Evolutionary conservation across 441 rosid genomes (phyloP).

Genomic region (Croton laevigatus): DNA sequence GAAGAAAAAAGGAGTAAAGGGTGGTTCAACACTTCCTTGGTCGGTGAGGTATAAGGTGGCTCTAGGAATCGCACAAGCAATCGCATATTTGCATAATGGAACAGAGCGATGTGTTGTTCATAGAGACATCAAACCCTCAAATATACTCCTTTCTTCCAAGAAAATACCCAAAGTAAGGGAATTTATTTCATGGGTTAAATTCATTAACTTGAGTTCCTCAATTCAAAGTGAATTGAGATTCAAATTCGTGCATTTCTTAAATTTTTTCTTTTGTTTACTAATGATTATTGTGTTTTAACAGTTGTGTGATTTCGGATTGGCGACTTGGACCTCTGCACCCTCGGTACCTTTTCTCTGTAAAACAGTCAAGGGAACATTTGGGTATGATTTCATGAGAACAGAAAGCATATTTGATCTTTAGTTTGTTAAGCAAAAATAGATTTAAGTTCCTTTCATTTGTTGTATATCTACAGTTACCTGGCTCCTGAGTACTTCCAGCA

Average conservation of each 20-base stretch:
- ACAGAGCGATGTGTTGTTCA: conserved; percentile 97
- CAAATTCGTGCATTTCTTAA: background rate
- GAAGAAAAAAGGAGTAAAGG: conserved; percentile 61
- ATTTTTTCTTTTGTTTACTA: background rate
- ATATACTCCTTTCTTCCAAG: conserved; percentile 94
- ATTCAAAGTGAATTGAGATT: background rate
- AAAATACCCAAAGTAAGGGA: conserved; percentile 67
- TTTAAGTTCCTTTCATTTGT: conserved; percentile 6
- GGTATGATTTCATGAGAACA: conserved; percentile 41
- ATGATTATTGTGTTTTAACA: conserved; percentile 30
- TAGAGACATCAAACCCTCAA: conserved; percentile 95
- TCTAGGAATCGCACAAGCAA: conserved; percentile 77
- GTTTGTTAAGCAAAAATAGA: conserved; percentile 4
- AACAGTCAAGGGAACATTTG: conserved; percentile 98
- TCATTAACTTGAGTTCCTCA: background rate
- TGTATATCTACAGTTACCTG: conserved; percentile 55
- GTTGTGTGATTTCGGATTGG: conserved; percentile 98
- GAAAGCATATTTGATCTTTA: background rate
- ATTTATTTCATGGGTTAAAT: background rate
- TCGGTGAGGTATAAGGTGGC: conserved; percentile 84
- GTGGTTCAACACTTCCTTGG: conserved; percentile 63
- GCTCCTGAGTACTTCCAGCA: conserved; percentile 99
- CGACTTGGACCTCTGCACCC: conserved; percentile 97
- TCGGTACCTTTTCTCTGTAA: conserved; percentile 94
- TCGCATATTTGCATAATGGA: conserved; percentile 83